Evolutionary conservation across 2,329 filamentous ascomycete species (phyloP).

Genomic region (Cladorrhinum sp.): DNA sequence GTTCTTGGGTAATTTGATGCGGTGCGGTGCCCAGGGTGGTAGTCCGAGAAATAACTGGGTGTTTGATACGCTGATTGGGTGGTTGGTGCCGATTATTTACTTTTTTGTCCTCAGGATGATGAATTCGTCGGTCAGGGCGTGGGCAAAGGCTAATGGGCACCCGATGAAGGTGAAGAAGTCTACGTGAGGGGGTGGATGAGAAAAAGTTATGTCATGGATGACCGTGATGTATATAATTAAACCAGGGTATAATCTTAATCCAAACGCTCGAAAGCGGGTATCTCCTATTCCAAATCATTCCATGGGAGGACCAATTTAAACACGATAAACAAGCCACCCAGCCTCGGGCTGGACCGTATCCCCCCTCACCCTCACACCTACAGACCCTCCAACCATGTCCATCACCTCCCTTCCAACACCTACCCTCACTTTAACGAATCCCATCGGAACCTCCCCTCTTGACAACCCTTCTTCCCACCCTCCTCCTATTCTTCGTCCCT

Average conservation of each 20-base stretch:
- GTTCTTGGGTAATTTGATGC: constrained; percentile 69
- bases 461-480: constrained; percentile 17
- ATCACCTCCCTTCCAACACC: constrained; percentile 27
- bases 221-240: neutral
- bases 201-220: neutral
- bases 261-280: neutral
- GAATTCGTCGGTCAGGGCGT: constrained; percentile 55
- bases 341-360: constrained; percentile 32
- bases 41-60: constrained; percentile 57
- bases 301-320: constrained; percentile 2
- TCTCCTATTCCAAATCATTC: neutral
- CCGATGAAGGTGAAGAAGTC: constrained; percentile 33
- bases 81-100: constrained; percentile 53
- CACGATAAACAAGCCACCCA: constrained; percentile 34
- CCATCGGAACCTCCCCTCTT: constrained; percentile 30
- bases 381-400: constrained; percentile 33
- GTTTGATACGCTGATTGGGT: constrained; percentile 55
- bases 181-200: neutral
- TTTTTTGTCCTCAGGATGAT: constrained; percentile 56
- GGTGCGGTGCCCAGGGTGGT: constrained; percentile 56
- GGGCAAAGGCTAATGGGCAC: constrained; percentile 56
- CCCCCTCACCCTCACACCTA: constrained; percentile 26
- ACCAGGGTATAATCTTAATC: neutral
- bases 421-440: constrained; percentile 31
- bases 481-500: constrained; percentile 16